Conservation (phyloP, 176 grass and related monocot species). For the Triticum dicoccoides region DNA sequence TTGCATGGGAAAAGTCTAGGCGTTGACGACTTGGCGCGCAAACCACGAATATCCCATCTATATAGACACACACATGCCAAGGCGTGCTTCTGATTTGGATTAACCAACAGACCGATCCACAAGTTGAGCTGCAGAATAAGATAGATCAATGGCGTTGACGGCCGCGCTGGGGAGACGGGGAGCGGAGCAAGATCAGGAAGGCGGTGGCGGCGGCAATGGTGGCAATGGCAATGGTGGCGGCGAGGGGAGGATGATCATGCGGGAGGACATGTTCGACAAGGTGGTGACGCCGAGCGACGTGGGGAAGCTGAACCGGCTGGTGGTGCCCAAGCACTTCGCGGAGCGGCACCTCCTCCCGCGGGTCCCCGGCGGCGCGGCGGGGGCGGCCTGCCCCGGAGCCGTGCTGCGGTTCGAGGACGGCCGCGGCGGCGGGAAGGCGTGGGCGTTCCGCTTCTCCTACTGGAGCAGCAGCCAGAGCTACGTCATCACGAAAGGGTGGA, state of each 20-base stretch:
- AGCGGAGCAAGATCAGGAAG: not conserved
- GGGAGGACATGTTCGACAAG: constrained; percentile 99
- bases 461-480: constrained; percentile 99
- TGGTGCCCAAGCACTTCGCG: constrained; percentile 62
- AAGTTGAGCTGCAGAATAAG: not conserved
- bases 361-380: not conserved
- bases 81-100: not conserved
- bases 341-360: constrained; percentile 49
- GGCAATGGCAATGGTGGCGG: not conserved
- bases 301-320: constrained; percentile 91
- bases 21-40: not conserved
- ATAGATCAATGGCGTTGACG: not conserved
- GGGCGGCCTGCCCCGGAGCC: constrained; percentile 17
- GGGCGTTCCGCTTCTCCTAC: constrained; percentile 91
- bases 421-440: not conserved
- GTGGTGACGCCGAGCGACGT: constrained; percentile 97
- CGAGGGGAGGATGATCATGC: not conserved
- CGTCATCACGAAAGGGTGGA: constrained; percentile 97
- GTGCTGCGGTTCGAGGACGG: constrained; percentile 52
- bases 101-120: not conserved
- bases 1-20: not conserved
- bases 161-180: not conserved
- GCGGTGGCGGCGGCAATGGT: not conserved
- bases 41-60: not conserved
- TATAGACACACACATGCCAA: not conserved